Evolutionary conservation across 257 asterid genomes (phyloP), one percentile per base, ranked within the genome.

Genomic region (Solanum chiquidenum): DNA sequence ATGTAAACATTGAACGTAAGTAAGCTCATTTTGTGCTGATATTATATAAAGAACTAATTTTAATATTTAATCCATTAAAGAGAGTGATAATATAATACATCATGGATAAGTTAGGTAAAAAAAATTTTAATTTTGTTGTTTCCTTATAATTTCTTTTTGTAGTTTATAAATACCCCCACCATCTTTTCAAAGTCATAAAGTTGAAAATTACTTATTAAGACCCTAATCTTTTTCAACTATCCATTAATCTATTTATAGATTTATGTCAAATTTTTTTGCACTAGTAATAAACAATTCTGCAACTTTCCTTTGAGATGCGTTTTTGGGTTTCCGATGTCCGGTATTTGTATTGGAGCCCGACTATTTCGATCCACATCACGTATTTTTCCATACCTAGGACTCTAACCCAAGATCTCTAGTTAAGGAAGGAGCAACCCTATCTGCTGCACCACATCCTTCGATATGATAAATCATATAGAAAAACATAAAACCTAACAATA

Each of bases 341-440:
- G 4, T 16, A 52, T 2, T 0, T 52, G 1, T 1, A 6, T 52
- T 52, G 9, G 23, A 16, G 23, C 9, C 1, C 0, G 9, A 52
- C 0, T 16, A 16, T 52, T 52, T 52, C 1, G 4, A 52, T 0
- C 0, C 9, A 9, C 23, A 0, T 18, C 0, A 9, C 9, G 9
- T 52, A 16, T 52, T 16, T 52, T 52, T 52, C 0, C n/a, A 52
- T 52, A 52, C 4, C 0, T 2, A 52, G 4, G 9, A 6, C 9
- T 52, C 62, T 0, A 52, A 52, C 62, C 21, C n/a, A 3, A 18
- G 0, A 52, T 0, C 4, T 52, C 0, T 2, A 0, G 0, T 0
- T 16, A 18, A 52, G 4, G 62, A 0, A 52, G n/a, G 2, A 52
- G 1, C n/a, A 52, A 0, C 23, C 0, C 0, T 0, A 6, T 52